Percentiles rank a stretch among this genome's conserved stretches.
These are phyloP conservation scores for Groenewaldozyma sp. DNA, from an alignment of 1,139 yeast species.

Conservation along the genomic window DNA sequence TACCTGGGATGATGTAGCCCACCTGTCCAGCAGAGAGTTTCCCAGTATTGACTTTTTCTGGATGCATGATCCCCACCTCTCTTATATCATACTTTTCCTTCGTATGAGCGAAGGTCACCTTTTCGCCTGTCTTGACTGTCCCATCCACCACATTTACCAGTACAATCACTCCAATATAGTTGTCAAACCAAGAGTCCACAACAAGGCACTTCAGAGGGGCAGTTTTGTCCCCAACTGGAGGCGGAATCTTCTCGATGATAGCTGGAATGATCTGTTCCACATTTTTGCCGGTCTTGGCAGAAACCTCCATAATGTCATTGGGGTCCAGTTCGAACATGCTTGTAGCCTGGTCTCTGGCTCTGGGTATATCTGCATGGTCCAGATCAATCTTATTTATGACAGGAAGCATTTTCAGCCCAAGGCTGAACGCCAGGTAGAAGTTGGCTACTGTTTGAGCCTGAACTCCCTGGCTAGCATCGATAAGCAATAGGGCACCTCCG, in stretches of 20 bases:
- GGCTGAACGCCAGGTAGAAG: constrained; percentile 78
- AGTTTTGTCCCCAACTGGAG: constrained; percentile 48
- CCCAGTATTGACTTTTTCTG: constrained; percentile 58
- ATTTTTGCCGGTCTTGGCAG: constrained; percentile 85
- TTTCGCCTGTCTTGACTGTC: constrained; percentile 58
- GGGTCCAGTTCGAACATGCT: constrained; percentile 70
- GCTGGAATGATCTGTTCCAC: constrained; percentile 71
- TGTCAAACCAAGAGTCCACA: constrained; percentile 96
- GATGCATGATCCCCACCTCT: constrained; percentile 94
- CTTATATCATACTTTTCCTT: constrained; percentile 70
- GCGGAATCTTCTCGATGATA: constrained; percentile 67
- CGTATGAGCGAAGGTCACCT: constrained; percentile 69
- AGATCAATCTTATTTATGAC: constrained; percentile 88
- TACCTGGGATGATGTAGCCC: constrained; percentile 87
- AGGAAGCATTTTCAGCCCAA: constrained; percentile 76
- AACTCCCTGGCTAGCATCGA: constrained; percentile 94
- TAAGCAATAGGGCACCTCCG: constrained; percentile 84
- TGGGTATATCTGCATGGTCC: constrained; percentile 76
- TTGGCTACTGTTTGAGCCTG: constrained; percentile 98
- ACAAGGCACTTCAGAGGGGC: constrained; percentile 66
- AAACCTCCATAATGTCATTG: constrained; percentile 72
- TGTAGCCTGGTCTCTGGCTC: constrained; percentile 76
- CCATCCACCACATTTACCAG: constrained; percentile 85
- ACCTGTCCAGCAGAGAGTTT: constrained; percentile 80
- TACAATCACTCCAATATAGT: constrained; percentile 87